These are phyloP conservation scores for Saccharomyces uvarum DNA, from an alignment of 1,139 yeast genomes.

Conservation along the genomic window DNA sequence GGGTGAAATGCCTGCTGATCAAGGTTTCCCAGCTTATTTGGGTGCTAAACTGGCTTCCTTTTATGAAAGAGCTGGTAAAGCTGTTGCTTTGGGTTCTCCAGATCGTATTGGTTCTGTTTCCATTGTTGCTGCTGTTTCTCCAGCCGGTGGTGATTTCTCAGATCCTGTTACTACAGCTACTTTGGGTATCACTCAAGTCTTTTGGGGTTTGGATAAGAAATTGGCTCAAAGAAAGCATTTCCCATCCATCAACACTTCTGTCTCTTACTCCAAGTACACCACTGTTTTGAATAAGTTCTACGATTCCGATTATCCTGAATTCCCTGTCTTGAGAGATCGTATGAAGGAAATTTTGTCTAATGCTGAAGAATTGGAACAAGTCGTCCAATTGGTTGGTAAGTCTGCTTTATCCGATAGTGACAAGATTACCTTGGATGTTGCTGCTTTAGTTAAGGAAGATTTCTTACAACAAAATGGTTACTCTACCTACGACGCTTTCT, in stretches of 20 bases:
- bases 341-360: conserved; percentile 89
- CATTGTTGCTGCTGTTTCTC: conserved; percentile 98
- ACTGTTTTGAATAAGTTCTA: conserved; percentile 79
- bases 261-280: conserved; percentile 93
- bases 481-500: conserved; percentile 94
- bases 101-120: conserved; percentile 95
- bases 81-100: conserved; percentile 91
- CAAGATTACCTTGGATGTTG: conserved; percentile 91
- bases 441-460: conserved; percentile 88
- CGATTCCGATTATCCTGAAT: conserved; percentile 80
- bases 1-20: conserved; percentile 99
- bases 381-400: conserved; percentile 97
- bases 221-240: conserved; percentile 99
- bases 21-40: conserved; percentile 99
- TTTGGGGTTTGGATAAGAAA: conserved; percentile 99
- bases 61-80: conserved; percentile 99
- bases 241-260: conserved; percentile 95
- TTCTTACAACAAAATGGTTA: conserved; percentile 98
- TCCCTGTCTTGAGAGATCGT: conserved; percentile 81
- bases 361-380: conserved; percentile 98
- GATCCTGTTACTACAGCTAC: conserved; percentile 99
- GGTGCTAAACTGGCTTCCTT: conserved; percentile 98
- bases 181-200: conserved; percentile 96
- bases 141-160: conserved; percentile 99
- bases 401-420: conserved; percentile 94